Evolutionary conservation across 2,329 filamentous ascomycete genomes (phyloP).

Genomic region (Escovopsis weberi): DNA sequence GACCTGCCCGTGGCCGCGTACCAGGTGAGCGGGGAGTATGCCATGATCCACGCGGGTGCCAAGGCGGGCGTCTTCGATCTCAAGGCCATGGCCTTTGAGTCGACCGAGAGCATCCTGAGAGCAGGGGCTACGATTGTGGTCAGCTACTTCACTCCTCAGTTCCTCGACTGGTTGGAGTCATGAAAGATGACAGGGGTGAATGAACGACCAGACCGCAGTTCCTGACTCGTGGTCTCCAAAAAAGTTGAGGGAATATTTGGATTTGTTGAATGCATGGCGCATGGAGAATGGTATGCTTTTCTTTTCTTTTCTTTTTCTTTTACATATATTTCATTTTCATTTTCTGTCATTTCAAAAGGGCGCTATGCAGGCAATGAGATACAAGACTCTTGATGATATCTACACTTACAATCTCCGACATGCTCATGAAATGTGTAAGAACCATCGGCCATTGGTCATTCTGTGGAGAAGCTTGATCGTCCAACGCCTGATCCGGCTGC

Average conservation of each 20-base stretch:
- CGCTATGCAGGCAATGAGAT: too few species aligned
- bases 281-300: background rate
- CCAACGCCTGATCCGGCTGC: too few species aligned
- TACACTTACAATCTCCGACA: too few species aligned
- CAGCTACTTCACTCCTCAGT: constrained; percentile 84
- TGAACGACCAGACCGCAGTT: too few species aligned
- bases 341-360: too few species aligned
- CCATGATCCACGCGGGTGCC: constrained; percentile 93
- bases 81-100: constrained; percentile 88
- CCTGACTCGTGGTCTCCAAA: background rate
- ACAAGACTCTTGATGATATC: too few species aligned
- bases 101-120: constrained; percentile 81
- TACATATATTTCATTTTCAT: background rate
- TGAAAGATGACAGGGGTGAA: constrained; percentile 13
- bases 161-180: constrained; percentile 50
- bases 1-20: constrained; percentile 92
- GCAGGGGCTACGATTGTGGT: constrained; percentile 89
- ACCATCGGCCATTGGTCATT: too few species aligned
- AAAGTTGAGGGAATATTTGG: background rate
- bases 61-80: constrained; percentile 95
- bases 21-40: constrained; percentile 92
- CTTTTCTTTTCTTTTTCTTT: background rate
- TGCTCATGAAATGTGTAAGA: too few species aligned
- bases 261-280: background rate
- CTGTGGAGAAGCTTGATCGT: too few species aligned